Percentiles rank a stretch among this genome's conserved stretches.
Evolutionary conservation across 2,329 filamentous ascomycete species (phyloP).

Genomic region (Fusarium nanum): DNA sequence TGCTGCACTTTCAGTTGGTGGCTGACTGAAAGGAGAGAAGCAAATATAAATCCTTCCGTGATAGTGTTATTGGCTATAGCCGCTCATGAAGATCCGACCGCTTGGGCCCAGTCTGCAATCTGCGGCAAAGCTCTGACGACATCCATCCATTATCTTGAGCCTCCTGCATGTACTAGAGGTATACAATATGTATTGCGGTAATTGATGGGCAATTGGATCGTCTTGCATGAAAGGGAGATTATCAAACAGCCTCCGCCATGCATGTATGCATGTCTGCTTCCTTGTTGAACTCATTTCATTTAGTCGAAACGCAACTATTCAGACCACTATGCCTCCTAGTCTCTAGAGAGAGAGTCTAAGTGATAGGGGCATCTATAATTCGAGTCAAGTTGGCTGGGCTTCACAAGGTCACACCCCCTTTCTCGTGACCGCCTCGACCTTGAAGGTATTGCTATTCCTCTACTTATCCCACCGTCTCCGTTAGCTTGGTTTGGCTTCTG

Average conservation of each 20-base stretch:
- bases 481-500: slow-evolving; percentile 9
- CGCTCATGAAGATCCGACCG: slow-evolving; percentile 25
- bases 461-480: slow-evolving; percentile 9
- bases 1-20: neutral
- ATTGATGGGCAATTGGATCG: slow-evolving; percentile 5
- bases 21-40: slow-evolving; percentile 12
- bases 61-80: slow-evolving; percentile 8
- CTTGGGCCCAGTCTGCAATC: slow-evolving; percentile 15
- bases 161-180: slow-evolving; percentile 3
- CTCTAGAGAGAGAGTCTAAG: slow-evolving; percentile 4
- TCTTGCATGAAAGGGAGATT: slow-evolving; percentile 22
- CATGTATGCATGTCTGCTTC: slow-evolving; percentile 7
- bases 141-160: slow-evolving; percentile 15
- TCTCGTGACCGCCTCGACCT: slow-evolving; percentile 24
- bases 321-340: neutral
- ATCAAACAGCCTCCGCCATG: slow-evolving; percentile 16
- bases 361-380: slow-evolving; percentile 7
- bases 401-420: slow-evolving; percentile 31
- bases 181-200: neutral
- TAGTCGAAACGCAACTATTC: slow-evolving; percentile 28
- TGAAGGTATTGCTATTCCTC: neutral
- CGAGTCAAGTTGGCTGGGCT: neutral
- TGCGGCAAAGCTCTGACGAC: slow-evolving; percentile 28
- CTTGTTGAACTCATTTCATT: slow-evolving; percentile 15
- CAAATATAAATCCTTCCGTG: slow-evolving; percentile 16